Conservation (phyloP, 192 early-diverging fungal genomes). For the Coemansia sp. region DNA sequence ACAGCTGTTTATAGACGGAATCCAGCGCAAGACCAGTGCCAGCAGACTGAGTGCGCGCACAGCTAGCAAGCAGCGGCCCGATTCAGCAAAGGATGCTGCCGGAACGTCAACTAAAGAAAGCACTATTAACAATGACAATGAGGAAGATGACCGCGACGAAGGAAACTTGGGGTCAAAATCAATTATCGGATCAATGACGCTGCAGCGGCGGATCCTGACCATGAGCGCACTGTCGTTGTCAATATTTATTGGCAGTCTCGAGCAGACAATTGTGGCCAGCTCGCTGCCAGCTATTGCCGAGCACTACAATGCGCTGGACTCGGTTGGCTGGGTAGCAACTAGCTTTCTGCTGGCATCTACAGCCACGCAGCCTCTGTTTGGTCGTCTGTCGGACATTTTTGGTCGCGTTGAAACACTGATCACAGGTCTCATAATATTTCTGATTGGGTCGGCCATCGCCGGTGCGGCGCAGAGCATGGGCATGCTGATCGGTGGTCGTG, state of each 20-base stretch:
- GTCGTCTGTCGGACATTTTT: conserved; percentile 79
- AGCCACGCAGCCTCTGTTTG: conserved; percentile 76
- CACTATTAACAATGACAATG: not conserved
- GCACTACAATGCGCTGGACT: conserved; percentile 56
- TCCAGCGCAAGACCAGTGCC: not conserved
- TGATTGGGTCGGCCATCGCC: conserved; percentile 54
- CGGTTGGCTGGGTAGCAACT: conserved; percentile 75
- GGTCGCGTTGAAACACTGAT: conserved; percentile 61
- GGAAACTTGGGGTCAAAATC: conserved; percentile 14
- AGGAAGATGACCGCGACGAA: conserved; percentile 15
- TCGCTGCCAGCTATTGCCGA: conserved; percentile 60
- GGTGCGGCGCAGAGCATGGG: conserved; percentile 56
- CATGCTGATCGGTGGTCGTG: conserved; percentile 64
- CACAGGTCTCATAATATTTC: conserved; percentile 53
- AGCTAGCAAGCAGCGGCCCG: not conserved
- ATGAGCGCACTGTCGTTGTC: conserved; percentile 51
- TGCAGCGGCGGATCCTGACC: conserved; percentile 18
- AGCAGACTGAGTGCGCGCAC: not conserved
- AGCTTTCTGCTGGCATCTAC: conserved; percentile 66
- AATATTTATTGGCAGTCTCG: conserved; percentile 58
- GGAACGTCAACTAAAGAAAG: not conserved
- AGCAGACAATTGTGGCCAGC: conserved; percentile 66
- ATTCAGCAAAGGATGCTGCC: not conserved
- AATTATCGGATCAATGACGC: conserved; percentile 18
- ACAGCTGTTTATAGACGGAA: not conserved